A percentile compares a stretch with the other conserved stretches of the same genome.
Conservation (phyloP, 148 eudicot genomes). For the Rhododendron mucronatum region DNA sequence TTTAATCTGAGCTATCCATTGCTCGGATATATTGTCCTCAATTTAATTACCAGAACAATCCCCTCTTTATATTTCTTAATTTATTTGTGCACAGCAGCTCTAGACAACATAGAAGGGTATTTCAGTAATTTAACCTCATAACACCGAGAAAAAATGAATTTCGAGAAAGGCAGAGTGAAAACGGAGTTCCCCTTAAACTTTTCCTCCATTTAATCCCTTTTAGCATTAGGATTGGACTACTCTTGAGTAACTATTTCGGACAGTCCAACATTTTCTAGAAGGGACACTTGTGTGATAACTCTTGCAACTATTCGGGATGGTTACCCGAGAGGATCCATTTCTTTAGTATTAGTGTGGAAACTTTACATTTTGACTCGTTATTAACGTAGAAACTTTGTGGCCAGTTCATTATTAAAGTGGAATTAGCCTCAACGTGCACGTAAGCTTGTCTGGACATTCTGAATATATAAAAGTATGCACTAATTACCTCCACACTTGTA, state of each 20-base stretch:
- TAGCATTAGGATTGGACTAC: neutral
- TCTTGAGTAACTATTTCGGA: neutral
- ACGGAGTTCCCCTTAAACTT: neutral
- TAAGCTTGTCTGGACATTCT: neutral
- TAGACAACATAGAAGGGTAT: neutral
- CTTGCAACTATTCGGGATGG: neutral
- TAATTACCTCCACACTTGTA: slow-evolving; percentile 59
- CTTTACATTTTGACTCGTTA: too few species aligned
- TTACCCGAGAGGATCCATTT: neutral
- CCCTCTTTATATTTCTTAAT: neutral
- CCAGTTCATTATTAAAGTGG: neutral
- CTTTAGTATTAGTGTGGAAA: neutral
- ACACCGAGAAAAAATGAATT: too few species aligned
- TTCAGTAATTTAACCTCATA: neutral
- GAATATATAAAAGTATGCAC: neutral
- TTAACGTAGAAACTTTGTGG: neutral
- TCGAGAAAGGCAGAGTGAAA: neutral
- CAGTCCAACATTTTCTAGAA: neutral
- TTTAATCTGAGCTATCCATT: too few species aligned
- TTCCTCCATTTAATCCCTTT: neutral
- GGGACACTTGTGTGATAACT: neutral
- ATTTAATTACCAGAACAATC: neutral
- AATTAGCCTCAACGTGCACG: neutral
- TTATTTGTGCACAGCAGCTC: neutral
- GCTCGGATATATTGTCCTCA: too few species aligned